Base-by-base conservation (phyloP, 345 rosid genomes). In the Linum trigynum region DNA sequence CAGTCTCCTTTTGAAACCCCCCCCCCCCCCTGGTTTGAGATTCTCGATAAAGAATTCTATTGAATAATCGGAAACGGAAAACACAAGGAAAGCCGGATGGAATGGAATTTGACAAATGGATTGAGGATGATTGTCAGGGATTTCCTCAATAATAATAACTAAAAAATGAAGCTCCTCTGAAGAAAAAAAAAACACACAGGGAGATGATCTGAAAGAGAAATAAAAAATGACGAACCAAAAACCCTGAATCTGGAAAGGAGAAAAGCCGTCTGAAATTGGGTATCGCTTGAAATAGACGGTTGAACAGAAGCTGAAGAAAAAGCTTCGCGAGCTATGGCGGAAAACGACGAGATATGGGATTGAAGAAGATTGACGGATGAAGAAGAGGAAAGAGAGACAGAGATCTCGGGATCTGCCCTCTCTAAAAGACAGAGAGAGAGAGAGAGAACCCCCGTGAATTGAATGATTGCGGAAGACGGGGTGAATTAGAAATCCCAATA, bases 361-460 rank as follows among this genome's bases (percentile, higher is more conserved):
- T 23, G 32, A 23, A 23, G 32, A 23, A 23, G 32, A 23, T 23
- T 23, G 0, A 23, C 32, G 32, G 32, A 23, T 0, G 32, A 23
- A 90, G 59, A 43, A 53, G 3, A 11, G 5, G 62, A 35, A 38
- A 57, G 38, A 57, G 41, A 57, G 15, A 3, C 48, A 55, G 62
- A 42, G 55, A 66, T 62, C 43, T 66, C 35, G 63, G 58, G 70
- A 57, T 57, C 65, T 62, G 1, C 53, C 53, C 53, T 14, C 0
- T 14, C 11, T 2, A 45, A 48, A 48, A 48, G 3, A 3, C 7
- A 48, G 53, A 48, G 2, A 48, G 53, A 23, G n/a, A n/a, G 9
- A 45, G 11, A 59, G 61, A 50, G 38, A 43, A 56, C 53, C 50
- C 71, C 86, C 92, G n/a, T 62, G 68, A 58, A 63, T 63, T 67